A percentile compares a stretch with the other conserved stretches of the same genome.
Conservation (phyloP, 768 basidiomycete genomes). For the Lepiota brunneoincarnata region DNA sequence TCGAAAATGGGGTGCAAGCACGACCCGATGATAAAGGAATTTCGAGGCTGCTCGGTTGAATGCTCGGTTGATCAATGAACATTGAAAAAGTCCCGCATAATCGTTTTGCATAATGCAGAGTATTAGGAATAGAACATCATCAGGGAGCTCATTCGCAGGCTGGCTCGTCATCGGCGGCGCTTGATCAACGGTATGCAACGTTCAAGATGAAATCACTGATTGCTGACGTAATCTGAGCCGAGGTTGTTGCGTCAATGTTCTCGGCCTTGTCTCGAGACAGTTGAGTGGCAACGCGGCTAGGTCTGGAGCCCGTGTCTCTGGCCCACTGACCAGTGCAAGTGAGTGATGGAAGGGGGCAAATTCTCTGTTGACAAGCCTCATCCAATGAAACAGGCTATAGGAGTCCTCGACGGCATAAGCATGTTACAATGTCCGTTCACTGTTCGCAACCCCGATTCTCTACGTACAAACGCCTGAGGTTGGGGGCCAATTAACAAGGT, state of each 20-base stretch:
- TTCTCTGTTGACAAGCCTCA: too few species aligned
- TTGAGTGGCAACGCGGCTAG: neutral
- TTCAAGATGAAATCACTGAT: neutral
- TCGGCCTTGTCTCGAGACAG: neutral
- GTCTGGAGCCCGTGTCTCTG: neutral
- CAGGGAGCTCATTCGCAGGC: conserved; percentile 17
- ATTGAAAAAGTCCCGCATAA: conserved; percentile 32
- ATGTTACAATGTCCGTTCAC: too few species aligned
- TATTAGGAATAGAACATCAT: conserved; percentile 34
- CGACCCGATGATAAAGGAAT: conserved; percentile 43
- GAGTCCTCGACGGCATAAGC: too few species aligned
- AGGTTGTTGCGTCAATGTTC: neutral
- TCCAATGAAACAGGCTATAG: too few species aligned
- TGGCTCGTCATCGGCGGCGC: neutral
- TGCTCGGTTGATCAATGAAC: conserved; percentile 43
- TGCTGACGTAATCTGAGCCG: conserved; percentile 8
- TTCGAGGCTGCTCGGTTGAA: conserved; percentile 42
- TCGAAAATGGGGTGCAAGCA: conserved; percentile 35
- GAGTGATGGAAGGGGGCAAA: too few species aligned
- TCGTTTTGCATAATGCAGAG: conserved; percentile 32
- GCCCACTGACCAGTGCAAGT: neutral
- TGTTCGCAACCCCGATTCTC: too few species aligned
- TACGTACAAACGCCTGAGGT: too few species aligned
- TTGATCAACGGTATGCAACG: too few species aligned
- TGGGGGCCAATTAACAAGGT: too few species aligned